These are phyloP conservation scores for Flaveria robusta DNA, from an alignment of 129 eudicot genomes.

Conservation along the genomic window DNA sequence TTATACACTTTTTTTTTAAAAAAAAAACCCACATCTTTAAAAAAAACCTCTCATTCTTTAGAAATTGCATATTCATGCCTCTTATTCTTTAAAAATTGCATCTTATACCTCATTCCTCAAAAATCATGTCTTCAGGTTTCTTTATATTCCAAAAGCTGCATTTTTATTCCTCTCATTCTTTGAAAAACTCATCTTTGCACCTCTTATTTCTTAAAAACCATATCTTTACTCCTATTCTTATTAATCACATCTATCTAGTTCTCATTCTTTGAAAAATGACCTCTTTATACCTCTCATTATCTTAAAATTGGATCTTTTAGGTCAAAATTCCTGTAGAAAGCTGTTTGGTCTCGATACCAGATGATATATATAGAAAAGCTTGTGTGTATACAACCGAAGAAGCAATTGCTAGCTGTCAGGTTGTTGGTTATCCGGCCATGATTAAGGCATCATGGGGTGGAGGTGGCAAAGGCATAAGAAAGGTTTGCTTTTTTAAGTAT, in stretches of 20 bases:
- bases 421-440: constrained; percentile 99
- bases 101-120: not conserved
- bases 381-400: constrained; percentile 94
- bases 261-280: not conserved
- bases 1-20: constrained; percentile 6
- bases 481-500: constrained; percentile 49
- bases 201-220: not conserved
- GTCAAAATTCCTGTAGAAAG: constrained; percentile 81
- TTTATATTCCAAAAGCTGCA: too few species aligned
- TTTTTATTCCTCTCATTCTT: not conserved
- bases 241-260: not conserved
- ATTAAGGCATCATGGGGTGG: constrained; percentile 99
- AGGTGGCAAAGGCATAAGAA: constrained; percentile 98
- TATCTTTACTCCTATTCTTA: constrained; percentile 4
- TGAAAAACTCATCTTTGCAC: not conserved
- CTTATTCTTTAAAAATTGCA: not conserved
- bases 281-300: constrained; percentile 13
- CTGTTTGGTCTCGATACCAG: constrained; percentile 77
- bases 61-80: not conserved
- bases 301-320: constrained; percentile 36
- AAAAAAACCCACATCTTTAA: not conserved
- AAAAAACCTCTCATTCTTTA: not conserved
- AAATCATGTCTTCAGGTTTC: too few species aligned
- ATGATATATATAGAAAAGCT: constrained; percentile 74
- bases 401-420: constrained; percentile 92